Percentiles rank a stretch among this genome's conserved stretches.
Conservation (phyloP, 164 flowering plant species). For the Platanus orientalis region DNA sequence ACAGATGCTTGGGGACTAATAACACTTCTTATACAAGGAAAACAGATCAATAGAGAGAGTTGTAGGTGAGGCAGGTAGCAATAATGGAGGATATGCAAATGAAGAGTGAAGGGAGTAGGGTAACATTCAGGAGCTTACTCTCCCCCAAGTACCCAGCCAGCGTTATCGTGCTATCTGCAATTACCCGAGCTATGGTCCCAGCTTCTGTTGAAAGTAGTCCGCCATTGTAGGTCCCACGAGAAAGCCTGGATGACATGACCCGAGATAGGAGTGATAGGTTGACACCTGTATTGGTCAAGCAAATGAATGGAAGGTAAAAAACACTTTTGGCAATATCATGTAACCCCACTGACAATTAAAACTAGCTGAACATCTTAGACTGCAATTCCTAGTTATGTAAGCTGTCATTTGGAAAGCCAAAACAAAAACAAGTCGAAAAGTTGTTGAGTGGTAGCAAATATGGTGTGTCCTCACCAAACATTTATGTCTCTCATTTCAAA, state of each 20-base stretch:
- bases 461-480: no score
- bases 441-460: no score
- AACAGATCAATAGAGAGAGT: conserved; percentile 56
- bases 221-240: conserved; percentile 87
- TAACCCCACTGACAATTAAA: not conserved
- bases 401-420: no score
- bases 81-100: conserved; percentile 53
- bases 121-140: conserved; percentile 57
- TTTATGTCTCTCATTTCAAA: no score
- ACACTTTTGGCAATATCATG: not conserved
- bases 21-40: not conserved
- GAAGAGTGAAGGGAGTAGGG: conserved; percentile 65
- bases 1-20: no score
- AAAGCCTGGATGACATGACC: conserved; percentile 86
- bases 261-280: conserved; percentile 77
- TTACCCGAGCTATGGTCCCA: conserved; percentile 82
- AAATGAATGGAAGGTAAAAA: not conserved
- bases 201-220: conserved; percentile 94
- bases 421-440: no score
- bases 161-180: conserved; percentile 86
- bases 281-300: conserved; percentile 43
- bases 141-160: conserved; percentile 69
- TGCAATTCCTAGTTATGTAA: no score
- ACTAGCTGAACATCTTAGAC: no score
- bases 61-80: conserved; percentile 67